Evolutionary conservation across 441 rosid genomes (phyloP).

Genomic region (Adansonia rubrostipa): DNA sequence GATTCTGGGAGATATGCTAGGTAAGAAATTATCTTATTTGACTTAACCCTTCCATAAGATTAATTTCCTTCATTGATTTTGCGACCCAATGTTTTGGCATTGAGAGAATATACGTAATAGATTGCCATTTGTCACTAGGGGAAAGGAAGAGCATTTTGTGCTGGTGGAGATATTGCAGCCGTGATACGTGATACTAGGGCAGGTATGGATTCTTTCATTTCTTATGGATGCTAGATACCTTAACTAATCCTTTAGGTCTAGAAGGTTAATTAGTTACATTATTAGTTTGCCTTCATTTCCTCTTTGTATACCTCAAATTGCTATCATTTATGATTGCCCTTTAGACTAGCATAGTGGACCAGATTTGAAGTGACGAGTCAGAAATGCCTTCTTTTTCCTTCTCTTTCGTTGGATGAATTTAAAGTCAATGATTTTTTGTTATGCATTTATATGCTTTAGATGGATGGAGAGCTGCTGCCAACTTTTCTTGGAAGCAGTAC

Average conservation of each 20-base stretch:
- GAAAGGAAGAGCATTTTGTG: conserved; percentile 32
- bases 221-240: neutral
- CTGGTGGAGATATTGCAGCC: conserved; percentile 31
- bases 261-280: neutral
- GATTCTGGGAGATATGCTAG: neutral
- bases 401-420: conserved; percentile 2
- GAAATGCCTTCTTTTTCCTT: neutral
- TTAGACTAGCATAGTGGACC: neutral
- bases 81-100: neutral
- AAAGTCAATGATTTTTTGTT: neutral
- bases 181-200: conserved; percentile 21
- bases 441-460: conserved; percentile 43
- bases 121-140: conserved; percentile 20
- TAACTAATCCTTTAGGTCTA: neutral
- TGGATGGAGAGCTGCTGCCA: conserved; percentile 61
- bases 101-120: neutral
- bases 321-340: neutral
- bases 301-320: neutral
- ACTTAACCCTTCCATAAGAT: neutral
- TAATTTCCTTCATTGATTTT: neutral
- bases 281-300: conserved; percentile 14
- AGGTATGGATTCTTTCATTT: conserved; percentile 23
- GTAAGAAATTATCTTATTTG: neutral
- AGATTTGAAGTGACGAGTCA: neutral
- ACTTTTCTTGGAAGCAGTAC: conserved; percentile 55